Base-by-base conservation (phyloP, 169 alveolate species). In the Plasmodium ovale region DNA sequence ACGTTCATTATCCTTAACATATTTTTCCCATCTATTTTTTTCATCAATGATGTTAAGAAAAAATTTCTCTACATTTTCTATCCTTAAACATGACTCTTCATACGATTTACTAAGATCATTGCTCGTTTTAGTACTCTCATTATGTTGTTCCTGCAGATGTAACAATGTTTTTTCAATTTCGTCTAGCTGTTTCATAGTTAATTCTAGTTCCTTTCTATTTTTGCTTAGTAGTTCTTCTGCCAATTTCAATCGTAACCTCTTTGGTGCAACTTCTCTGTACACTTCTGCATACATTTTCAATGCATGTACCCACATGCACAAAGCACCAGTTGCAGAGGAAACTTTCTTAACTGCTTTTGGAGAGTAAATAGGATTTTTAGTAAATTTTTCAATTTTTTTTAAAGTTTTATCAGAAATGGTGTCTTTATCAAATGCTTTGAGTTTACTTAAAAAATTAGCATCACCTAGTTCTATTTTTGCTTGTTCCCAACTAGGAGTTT, bases 211-310 rank as follows among this genome's bases (percentile, higher is more conserved):
- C 23, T 91, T 94, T 21, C 96, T 94, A 73, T 95, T 96, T 29
- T 94, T 95, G 82, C 95, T 94, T 42, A 96, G 89, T 68, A 97
- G 95, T 82, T 97, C 97, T 19, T 95, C 99, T 0, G 98, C 98
- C 12, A 89, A 91, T 14, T 92, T 88, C 42, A 95, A 88, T 93
- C 96, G 95, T 56, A 95, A 93, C 84, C 99, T 96, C 93, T 98
- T 97, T n/a, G 99, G 99, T 79, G 98, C 99, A 27, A 98, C 99
- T 91, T 96, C 99, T 14, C 98, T 93, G 69, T 96, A 97, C 54
- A 98, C 98, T 89, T 97, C 98, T 62, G 98, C 98, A 84, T 97
- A 97, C 92, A 97, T 96, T 95, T 97, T 98, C 92, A 97, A 93
- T 54, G 99, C 98, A 65, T 97, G 97, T 42, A 97, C 99, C 99